phyloP scores from a whole-genome alignment of 208 protist genomes.

The Leishmania guyanensis region DNA sequence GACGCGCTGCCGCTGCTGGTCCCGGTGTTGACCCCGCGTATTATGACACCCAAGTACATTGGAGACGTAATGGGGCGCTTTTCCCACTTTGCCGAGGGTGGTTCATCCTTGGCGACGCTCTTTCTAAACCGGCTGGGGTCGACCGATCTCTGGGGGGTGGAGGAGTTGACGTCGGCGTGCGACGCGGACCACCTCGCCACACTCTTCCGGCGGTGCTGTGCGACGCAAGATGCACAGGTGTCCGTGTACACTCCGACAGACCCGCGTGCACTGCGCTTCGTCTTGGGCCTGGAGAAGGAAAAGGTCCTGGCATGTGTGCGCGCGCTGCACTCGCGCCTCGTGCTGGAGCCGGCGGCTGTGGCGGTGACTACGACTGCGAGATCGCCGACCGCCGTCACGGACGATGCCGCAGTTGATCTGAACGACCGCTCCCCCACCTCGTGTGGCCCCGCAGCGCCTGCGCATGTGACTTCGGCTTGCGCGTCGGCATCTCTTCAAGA shows the following conservation, averaged over 20 bases:
- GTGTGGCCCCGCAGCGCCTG: neutral
- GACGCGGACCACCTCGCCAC: conserved; percentile 48
- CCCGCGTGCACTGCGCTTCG: conserved; percentile 51
- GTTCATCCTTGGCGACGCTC: conserved; percentile 29
- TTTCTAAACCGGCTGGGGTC: conserved; percentile 62
- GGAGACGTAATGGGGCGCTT: conserved; percentile 67
- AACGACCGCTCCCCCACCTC: conserved; percentile 2
- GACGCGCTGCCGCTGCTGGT: conserved; percentile 59
- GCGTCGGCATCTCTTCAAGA: neutral
- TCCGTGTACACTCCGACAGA: conserved; percentile 66
- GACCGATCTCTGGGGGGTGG: conserved; percentile 58
- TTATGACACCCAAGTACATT: conserved; percentile 64
- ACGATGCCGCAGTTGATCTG: conserved; percentile 3
- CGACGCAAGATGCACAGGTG: conserved; percentile 46
- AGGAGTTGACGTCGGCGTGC: conserved; percentile 48
- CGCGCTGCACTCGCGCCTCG: conserved; percentile 38
- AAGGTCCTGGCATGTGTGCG: conserved; percentile 48
- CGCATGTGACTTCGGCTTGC: neutral
- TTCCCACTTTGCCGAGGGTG: conserved; percentile 47
- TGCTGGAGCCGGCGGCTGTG: neutral
- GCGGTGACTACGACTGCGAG: neutral
- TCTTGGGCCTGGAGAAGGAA: conserved; percentile 38
- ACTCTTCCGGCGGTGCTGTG: conserved; percentile 68
- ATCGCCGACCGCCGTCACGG: neutral
- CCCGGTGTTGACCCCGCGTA: conserved; percentile 45